phyloP scores from a whole-genome alignment of 345 rosid species.

The Fremontodendron californicum region DNA sequence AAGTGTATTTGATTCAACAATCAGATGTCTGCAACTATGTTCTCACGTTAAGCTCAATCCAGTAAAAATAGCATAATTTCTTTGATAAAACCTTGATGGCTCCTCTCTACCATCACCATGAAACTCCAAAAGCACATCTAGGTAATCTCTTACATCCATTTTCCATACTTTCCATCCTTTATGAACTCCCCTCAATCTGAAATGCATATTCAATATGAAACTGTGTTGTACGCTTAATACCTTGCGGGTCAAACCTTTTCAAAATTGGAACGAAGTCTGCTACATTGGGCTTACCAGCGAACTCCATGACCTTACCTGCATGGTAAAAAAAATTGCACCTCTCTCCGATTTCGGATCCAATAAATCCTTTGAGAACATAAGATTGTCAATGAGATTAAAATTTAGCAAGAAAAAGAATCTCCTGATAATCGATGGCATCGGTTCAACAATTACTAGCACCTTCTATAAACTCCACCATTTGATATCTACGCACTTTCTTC shows the following conservation, averaged over 20 bases:
- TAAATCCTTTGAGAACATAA: constrained; percentile 65
- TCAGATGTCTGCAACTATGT: too few relatives aligned
- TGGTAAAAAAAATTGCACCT: constrained; percentile 63
- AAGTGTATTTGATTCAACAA: too few relatives aligned
- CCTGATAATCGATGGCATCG: constrained; percentile 49
- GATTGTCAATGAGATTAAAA: constrained; percentile 68
- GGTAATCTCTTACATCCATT: constrained; percentile 33
- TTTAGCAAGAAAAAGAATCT: constrained; percentile 63
- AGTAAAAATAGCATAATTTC: too few relatives aligned
- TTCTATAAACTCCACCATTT: constrained; percentile 45
- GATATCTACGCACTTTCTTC: constrained; percentile 47
- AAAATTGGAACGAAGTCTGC: constrained; percentile 69
- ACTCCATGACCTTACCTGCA: constrained; percentile 68
- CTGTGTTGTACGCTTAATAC: constrained; percentile 52
- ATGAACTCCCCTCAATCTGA: constrained; percentile 59
- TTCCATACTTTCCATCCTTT: constrained; percentile 37
- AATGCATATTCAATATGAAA: constrained; percentile 61
- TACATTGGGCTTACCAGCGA: constrained; percentile 68
- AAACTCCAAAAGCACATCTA: constrained; percentile 78
- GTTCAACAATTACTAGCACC: constrained; percentile 43
- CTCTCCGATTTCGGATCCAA: constrained; percentile 51
- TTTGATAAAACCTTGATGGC: constrained; percentile 29
- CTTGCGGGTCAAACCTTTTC: constrained; percentile 65
- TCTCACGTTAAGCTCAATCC: too few relatives aligned
- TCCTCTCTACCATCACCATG: constrained; percentile 49